Conservation (phyloP, 768 basidiomycete species). For the Suillus americanus region DNA sequence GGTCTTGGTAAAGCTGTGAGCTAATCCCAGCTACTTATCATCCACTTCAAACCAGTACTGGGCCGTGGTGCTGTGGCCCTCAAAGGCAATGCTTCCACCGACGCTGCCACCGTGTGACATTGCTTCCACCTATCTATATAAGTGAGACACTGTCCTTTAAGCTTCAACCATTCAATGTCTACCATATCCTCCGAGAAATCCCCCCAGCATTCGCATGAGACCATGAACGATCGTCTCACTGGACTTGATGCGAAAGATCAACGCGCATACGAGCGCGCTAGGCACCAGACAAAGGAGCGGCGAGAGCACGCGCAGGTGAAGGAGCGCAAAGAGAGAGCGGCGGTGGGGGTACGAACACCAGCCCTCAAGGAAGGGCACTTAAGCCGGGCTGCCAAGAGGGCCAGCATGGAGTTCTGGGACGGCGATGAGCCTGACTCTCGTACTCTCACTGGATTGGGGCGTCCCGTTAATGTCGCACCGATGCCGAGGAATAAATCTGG, state of each 20-base stretch:
- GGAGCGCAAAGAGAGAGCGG: constrained; percentile 32
- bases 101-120: constrained; percentile 14
- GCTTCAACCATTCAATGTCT: constrained; percentile 26
- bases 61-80: not conserved
- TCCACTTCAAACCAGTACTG: not conserved
- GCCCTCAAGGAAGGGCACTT: constrained; percentile 21
- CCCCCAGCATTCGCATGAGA: constrained; percentile 20
- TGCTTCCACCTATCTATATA: constrained; percentile 28
- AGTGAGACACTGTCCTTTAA: constrained; percentile 12
- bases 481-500: constrained; percentile 6
- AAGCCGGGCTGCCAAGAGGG: constrained; percentile 22
- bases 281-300: constrained; percentile 32
- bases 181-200: constrained; percentile 25
- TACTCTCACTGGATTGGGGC: not conserved
- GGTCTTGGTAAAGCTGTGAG: constrained; percentile 7
- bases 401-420: constrained; percentile 31
- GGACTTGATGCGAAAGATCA: constrained; percentile 26
- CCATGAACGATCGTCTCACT: constrained; percentile 14
- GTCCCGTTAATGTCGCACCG: not conserved
- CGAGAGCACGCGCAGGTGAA: constrained; percentile 29
- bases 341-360: constrained; percentile 10
- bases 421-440: constrained; percentile 17
- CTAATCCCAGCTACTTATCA: not conserved
- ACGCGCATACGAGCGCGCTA: constrained; percentile 33
- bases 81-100: not conserved